Evolutionary conservation across 2,329 filamentous ascomycete genomes (phyloP), one percentile per base, ranked within the genome.

Genomic region (Colletotrichum sp.): DNA sequence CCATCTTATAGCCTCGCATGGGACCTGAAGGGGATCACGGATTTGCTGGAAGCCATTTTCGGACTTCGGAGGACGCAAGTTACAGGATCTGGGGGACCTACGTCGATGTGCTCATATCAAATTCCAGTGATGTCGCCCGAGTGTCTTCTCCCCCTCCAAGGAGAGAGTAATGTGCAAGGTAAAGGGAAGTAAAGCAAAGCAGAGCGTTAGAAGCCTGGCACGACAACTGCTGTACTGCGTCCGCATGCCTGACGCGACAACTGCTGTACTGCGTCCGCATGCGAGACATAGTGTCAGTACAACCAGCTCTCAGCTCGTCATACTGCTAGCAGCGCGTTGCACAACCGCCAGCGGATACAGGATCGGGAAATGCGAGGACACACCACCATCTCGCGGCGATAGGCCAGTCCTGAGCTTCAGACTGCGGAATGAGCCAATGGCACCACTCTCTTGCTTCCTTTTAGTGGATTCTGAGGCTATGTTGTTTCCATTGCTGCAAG

Each of bases 291-390:
- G 75, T 77, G 78, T 74, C 76, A 76, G 80, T 81, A 75, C 73
- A 63, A 81, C 59, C 59, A 62, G 33, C 34, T 36, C 27, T 78
- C 79, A 78, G 75, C 73, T 77, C 79, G 85, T 86, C 78, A 82
- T 83, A 87, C 86, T 84, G 85, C 84, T 83, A 86, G 81, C 82
- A 79, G 81, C 81, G 79, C 77, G 86, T 88, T 76, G 80, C 80
- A 88, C 86, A 84, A 79, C 69, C 80, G 80, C 78, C 78, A 81
- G 80, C 81, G 80, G 81, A 81, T 81, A 82, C 78, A 83, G 81
- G 78, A 82, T 84, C 82, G 83, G 83, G 81, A 84, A 77, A 79
- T 80, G 78, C 77, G 77, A 82, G 79, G 79, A 83, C 62, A 70
- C 71, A 73, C 80, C 67, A 61, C 81, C 81, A 80, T 79, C 80